Percentiles rank a stretch among this genome's conserved stretches.
Evolutionary conservation across 2,329 filamentous ascomycete species (phyloP).

Genomic region (Fusarium pseudoanthophilum): DNA sequence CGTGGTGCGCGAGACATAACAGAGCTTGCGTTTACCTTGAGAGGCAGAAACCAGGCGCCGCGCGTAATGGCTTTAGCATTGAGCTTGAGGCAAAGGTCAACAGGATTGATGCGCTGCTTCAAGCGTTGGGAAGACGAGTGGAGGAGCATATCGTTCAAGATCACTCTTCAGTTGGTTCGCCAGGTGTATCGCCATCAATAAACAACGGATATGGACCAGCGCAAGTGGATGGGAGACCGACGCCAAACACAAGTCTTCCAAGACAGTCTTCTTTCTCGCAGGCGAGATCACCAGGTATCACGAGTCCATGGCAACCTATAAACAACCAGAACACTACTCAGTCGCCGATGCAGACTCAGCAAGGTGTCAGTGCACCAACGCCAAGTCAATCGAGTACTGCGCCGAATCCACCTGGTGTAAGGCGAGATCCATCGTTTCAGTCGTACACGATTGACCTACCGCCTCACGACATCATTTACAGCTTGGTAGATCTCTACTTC

Average conservation of each 20-base stretch:
- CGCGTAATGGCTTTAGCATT: constrained; percentile 69
- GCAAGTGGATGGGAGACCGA: constrained; percentile 44
- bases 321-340: constrained; percentile 44
- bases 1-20: constrained; percentile 76
- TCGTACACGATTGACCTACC: constrained; percentile 62
- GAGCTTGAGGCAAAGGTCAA: constrained; percentile 68
- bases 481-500: constrained; percentile 70
- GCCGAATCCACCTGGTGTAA: constrained; percentile 1
- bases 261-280: constrained; percentile 38
- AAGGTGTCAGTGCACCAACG: background rate
- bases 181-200: constrained; percentile 48
- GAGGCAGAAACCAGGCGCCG: constrained; percentile 74
- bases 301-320: constrained; percentile 48
- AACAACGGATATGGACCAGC: constrained; percentile 48
- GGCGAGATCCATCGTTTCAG: constrained; percentile 46
- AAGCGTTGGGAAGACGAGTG: constrained; percentile 55
- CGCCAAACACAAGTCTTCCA: constrained; percentile 35
- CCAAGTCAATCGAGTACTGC: background rate
- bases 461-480: constrained; percentile 69
- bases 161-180: constrained; percentile 35
- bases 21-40: constrained; percentile 76
- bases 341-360: constrained; percentile 3
- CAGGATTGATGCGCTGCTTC: constrained; percentile 60
- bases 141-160: constrained; percentile 55
- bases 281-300: constrained; percentile 55